phyloP scores from a whole-genome alignment of 2,329 filamentous ascomycete species.

The Myriosclerotinia duriaeana region DNA sequence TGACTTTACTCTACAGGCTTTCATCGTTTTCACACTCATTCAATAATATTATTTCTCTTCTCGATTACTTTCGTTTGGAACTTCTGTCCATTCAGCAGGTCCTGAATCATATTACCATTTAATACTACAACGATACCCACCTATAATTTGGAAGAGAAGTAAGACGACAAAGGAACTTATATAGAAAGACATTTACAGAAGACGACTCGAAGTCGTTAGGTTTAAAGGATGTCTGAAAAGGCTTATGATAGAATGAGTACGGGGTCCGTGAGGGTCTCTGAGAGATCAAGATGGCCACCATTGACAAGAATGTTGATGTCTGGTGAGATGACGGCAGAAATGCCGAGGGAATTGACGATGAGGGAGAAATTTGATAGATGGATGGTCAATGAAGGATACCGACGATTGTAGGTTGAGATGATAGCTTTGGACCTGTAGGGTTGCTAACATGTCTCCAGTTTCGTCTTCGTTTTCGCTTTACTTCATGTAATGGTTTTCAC shows the following conservation, averaged over 20 bases:
- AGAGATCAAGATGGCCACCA: slow-evolving; percentile 79
- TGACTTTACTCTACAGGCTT: slow-evolving; percentile 10
- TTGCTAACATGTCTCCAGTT: slow-evolving; percentile 51
- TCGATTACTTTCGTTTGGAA: slow-evolving; percentile 30
- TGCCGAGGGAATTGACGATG: slow-evolving; percentile 64
- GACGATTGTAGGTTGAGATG: slow-evolving; percentile 63
- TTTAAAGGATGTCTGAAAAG: slow-evolving; percentile 33
- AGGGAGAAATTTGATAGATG: slow-evolving; percentile 76
- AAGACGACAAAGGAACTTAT: slow-evolving; percentile 21
- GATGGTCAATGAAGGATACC: slow-evolving; percentile 88
- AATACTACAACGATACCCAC: slow-evolving; percentile 30
- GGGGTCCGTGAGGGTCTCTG: slow-evolving; percentile 52
- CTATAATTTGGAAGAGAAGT: slow-evolving; percentile 29
- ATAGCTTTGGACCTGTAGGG: slow-evolving; percentile 5
- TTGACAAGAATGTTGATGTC: slow-evolving; percentile 80
- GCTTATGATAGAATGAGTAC: slow-evolving; percentile 34
- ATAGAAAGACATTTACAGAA: slow-evolving; percentile 26
- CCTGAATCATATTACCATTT: slow-evolving; percentile 40
- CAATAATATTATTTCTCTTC: slow-evolving; percentile 9
- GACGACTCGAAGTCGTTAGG: slow-evolving; percentile 35
- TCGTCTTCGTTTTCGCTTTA: slow-evolving; percentile 72
- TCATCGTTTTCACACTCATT: slow-evolving; percentile 18
- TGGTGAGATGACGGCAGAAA: slow-evolving; percentile 76
- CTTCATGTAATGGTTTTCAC: slow-evolving; percentile 75
- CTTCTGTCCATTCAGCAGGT: slow-evolving; percentile 41